phyloP scores from a whole-genome alignment of 2,329 filamentous ascomycete genomes.

The Xylariaceae sp. region DNA sequence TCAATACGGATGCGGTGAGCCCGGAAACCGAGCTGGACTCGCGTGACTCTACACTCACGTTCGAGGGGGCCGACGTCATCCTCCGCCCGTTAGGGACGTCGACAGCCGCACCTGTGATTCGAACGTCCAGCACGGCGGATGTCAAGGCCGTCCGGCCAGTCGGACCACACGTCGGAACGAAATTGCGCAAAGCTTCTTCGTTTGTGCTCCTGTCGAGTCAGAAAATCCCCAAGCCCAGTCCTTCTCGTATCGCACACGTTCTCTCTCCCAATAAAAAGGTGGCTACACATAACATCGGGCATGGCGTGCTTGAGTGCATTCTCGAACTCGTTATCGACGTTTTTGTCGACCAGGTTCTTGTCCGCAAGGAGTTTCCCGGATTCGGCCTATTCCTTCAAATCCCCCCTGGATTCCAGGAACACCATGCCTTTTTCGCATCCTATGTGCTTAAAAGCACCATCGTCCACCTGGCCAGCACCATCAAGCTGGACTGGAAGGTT shows the following conservation, averaged over 20 bases:
- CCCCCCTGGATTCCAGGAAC: conserved; percentile 87
- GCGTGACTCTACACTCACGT: conserved; percentile 71
- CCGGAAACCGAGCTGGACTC: conserved; percentile 85
- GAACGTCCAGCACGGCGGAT: conserved; percentile 58
- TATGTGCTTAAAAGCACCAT: conserved; percentile 76
- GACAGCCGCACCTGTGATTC: conserved; percentile 62
- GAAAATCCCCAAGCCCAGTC: conserved; percentile 52
- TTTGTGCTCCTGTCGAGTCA: conserved; percentile 82
- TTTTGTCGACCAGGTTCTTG: conserved; percentile 79
- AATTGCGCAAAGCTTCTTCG: conserved; percentile 75
- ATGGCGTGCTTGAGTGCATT: conserved; percentile 68
- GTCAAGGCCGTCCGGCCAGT: conserved; percentile 37
- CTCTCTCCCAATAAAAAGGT: conserved; percentile 54
- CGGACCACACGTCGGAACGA: conserved; percentile 45
- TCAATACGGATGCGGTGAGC: conserved; percentile 76
- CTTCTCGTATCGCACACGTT: conserved; percentile 57
- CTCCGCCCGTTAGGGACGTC: conserved; percentile 65
- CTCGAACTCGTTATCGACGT: conserved; percentile 73
- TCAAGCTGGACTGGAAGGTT: conserved; percentile 66
- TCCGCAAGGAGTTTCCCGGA: conserved; percentile 83
- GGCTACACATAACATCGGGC: conserved; percentile 49
- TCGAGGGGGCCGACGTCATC: conserved; percentile 80
- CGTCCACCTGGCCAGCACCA: conserved; percentile 60
- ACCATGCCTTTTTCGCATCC: conserved; percentile 92
- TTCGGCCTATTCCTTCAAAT: conserved; percentile 82